Conservation (phyloP, 805 yeast species). For the Debaryomyces tyrocola region DNA sequence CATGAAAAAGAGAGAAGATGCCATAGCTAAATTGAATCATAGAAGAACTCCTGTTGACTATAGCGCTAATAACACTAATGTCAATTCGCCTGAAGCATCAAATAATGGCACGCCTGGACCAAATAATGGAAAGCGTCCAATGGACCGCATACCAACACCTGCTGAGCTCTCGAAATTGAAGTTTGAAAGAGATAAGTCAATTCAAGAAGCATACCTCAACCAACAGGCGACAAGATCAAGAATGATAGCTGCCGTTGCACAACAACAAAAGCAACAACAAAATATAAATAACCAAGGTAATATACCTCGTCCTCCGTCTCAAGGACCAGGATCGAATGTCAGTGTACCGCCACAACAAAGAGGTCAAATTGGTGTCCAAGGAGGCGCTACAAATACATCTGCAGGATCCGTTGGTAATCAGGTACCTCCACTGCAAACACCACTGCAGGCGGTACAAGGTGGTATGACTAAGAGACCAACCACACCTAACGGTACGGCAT, state of each 20-base stretch:
- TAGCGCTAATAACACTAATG: background rate
- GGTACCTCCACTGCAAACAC: conserved; percentile 6
- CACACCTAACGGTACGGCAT: conserved; percentile 56
- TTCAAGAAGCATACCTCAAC: conserved; percentile 68
- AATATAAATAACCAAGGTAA: conserved; percentile 4
- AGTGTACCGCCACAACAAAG: background rate
- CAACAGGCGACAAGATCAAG: conserved; percentile 44
- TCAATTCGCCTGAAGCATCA: conserved; percentile 5
- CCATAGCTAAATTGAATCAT: conserved; percentile 34
- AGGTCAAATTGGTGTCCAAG: background rate
- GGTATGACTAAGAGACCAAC: conserved; percentile 35
- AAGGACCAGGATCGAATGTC: background rate
- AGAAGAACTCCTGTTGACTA: conserved; percentile 16
- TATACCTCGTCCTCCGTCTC: background rate
- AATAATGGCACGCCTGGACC: conserved; percentile 2
- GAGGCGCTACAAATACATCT: background rate
- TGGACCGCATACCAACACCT: conserved; percentile 64
- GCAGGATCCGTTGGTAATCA: background rate
- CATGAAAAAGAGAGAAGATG: conserved; percentile 84
- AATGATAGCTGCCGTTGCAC: conserved; percentile 44
- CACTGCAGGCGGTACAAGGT: background rate
- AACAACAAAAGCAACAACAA: conserved; percentile 25
- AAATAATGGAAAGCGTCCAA: conserved; percentile 12
- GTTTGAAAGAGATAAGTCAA: conserved; percentile 80
- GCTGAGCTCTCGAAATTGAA: conserved; percentile 81